Evolutionary conservation across 2,329 filamentous ascomycete genomes (phyloP), one percentile per base, ranked within the genome.

Genomic region (Penicillium olsonii): DNA sequence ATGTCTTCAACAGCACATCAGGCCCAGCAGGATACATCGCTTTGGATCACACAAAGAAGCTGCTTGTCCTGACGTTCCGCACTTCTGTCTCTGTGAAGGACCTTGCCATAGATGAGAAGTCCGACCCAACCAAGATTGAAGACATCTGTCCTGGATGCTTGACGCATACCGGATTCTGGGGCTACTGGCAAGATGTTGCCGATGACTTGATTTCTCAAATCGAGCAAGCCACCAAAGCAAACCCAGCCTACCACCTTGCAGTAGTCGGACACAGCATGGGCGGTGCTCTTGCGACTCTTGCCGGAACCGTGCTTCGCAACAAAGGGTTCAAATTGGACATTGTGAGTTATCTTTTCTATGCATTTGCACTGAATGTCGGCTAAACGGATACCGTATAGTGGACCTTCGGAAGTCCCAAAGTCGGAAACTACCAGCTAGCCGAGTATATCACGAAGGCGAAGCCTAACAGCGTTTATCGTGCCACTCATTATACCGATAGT

Each of bases 21-120:
- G 33, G 33, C n/a, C 45, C 44, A 4, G 34, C 44, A 11, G 45
- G 45, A 4, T 48, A 37, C 15, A 48, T 48, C n/a, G 45, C 42
- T 17, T 19, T 45, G 19, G 34, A 45, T 17, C 42, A 45, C 18
- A 45, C 42, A 2, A 33, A 17, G 33, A 3, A 45, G 38, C 10
- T 45, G 14, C 29, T 39, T n/a, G 17, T 45, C 10, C 5, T 45
- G 7, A 22, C 42, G 12, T 45, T 45, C 18, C 42, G 42, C 12
- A 34, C 33, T 9, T 27, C 42, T 4, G 34, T 45, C 29, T 38
- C 33, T 5, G 4, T 15, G 19, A 29, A 35, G 22, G 42, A 45
- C 14, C 31, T 22, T 18, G 2, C 37, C 1, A n/a, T 33, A 9
- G 42, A 45, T 29, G 10, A 27, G 3, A 35, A 45, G 18, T 15